These are phyloP conservation scores for Lactifluus subvellereus DNA, from an alignment of 768 basidiomycete species.

Conservation along the genomic window DNA sequence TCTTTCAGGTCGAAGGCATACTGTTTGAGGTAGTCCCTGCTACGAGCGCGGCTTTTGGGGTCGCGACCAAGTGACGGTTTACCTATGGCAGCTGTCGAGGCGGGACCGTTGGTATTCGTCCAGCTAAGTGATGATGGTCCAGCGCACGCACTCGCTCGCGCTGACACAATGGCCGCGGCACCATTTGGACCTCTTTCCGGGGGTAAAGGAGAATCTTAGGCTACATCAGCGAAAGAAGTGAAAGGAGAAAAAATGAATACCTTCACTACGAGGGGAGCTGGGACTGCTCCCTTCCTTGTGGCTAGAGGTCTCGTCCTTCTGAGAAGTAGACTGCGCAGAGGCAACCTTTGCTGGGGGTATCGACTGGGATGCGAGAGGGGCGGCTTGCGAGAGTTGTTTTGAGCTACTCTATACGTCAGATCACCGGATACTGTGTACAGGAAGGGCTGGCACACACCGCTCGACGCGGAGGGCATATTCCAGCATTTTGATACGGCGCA, in stretches of 20 bases:
- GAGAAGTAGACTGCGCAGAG: slow-evolving; percentile 49
- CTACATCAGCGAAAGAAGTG: slow-evolving; percentile 14
- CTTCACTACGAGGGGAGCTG: slow-evolving; percentile 84
- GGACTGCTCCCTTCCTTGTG: slow-evolving; percentile 75
- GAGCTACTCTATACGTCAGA: slow-evolving; percentile 49
- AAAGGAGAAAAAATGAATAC: slow-evolving; percentile 34
- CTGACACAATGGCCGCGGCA: slow-evolving; percentile 39
- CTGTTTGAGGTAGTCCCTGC: slow-evolving; percentile 97
- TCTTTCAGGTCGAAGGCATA: slow-evolving; percentile 87
- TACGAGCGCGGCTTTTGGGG: slow-evolving; percentile 91
- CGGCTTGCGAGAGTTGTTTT: slow-evolving; percentile 66
- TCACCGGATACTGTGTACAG: slow-evolving; percentile 15
- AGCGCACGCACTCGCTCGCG: slow-evolving; percentile 55
- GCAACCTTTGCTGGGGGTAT: slow-evolving; percentile 63
- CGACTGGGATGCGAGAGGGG: slow-evolving; percentile 38
- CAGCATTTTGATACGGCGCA: slow-evolving; percentile 98
- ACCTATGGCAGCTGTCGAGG: slow-evolving; percentile 41
- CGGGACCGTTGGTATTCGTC: slow-evolving; percentile 41
- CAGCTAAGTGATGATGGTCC: slow-evolving; percentile 37
- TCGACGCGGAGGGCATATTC: slow-evolving; percentile 96
- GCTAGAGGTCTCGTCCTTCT: slow-evolving; percentile 68
- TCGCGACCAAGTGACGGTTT: slow-evolving; percentile 80
- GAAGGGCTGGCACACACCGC: slow-evolving; percentile 53
- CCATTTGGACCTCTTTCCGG: slow-evolving; percentile 48
- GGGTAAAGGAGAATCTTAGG: slow-evolving; percentile 62